Percentiles rank a stretch among this genome's conserved stretches.
Conservation (phyloP, 352 stramenopile genomes). For the Pythium biforme region DNA sequence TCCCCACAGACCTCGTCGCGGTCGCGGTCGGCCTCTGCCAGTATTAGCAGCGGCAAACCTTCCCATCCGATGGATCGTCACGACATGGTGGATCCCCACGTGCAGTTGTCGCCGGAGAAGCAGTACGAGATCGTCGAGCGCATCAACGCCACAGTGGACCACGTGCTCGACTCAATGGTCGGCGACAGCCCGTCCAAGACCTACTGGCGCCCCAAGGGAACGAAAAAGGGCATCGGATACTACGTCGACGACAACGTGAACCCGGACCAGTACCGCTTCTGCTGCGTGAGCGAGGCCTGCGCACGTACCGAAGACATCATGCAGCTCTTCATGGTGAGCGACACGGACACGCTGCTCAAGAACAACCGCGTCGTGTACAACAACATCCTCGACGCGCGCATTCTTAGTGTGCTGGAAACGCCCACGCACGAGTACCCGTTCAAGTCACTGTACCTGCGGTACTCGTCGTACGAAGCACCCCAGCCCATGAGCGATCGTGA, state of each 20-base stretch:
- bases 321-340: slow-evolving; percentile 46
- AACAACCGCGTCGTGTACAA: slow-evolving; percentile 51
- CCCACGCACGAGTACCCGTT: slow-evolving; percentile 41
- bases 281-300: slow-evolving; percentile 43
- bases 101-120: background rate
- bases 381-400: slow-evolving; percentile 41
- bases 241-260: slow-evolving; percentile 47
- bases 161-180: slow-evolving; percentile 52
- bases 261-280: slow-evolving; percentile 48
- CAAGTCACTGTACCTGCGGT: slow-evolving; percentile 34
- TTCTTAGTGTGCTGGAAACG: slow-evolving; percentile 41
- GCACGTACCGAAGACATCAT: slow-evolving; percentile 44
- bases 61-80: background rate
- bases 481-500: slow-evolving; percentile 38
- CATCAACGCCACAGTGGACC: slow-evolving; percentile 30
- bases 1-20: too few relatives aligned
- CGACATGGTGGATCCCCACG: background rate
- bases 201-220: slow-evolving; percentile 44
- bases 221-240: slow-evolving; percentile 48
- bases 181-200: slow-evolving; percentile 31
- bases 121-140: slow-evolving; percentile 9
- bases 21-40: too few relatives aligned
- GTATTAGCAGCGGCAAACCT: too few relatives aligned
- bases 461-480: slow-evolving; percentile 34
- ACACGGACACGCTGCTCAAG: slow-evolving; percentile 34